These are phyloP conservation scores for Xylariaceae sp. DNA, from an alignment of 2,329 filamentous ascomycete species.

Conservation along the genomic window DNA sequence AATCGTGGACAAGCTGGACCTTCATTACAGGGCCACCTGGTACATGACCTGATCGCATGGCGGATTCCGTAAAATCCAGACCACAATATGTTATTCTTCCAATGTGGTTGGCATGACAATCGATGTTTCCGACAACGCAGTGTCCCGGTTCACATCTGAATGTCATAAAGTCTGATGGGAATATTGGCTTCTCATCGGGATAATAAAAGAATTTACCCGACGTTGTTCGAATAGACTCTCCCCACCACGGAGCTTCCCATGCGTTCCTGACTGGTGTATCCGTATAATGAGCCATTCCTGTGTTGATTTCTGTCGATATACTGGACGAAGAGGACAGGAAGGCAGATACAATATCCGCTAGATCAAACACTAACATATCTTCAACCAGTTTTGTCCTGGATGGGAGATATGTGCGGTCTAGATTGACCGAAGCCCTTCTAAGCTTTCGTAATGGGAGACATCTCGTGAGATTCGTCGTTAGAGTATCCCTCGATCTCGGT, in stretches of 20 bases:
- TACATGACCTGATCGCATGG: no score
- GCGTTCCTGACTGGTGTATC: no score
- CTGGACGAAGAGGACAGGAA: not conserved
- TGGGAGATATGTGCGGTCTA: not conserved
- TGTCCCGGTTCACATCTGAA: not conserved
- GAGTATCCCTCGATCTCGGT: not conserved
- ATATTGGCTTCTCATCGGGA: no score
- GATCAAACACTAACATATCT: not conserved
- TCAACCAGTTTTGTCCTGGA: not conserved
- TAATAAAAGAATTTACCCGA: no score
- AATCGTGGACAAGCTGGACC: no score
- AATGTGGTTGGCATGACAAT: not conserved
- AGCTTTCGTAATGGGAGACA: not conserved
- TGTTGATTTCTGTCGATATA: not conserved
- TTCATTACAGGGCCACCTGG: no score
- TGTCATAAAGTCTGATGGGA: not conserved
- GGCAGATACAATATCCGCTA: not conserved
- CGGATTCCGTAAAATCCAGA: no score
- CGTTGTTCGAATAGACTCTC: no score
- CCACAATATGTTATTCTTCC: not conserved
- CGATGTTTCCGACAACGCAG: not conserved
- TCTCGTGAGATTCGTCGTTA: not conserved
- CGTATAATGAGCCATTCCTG: no score
- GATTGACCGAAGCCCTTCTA: not conserved
- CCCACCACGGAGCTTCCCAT: no score